Base-by-base conservation (phyloP, 2,329 filamentous ascomycete genomes). In the Penicillium concentricum region DNA sequence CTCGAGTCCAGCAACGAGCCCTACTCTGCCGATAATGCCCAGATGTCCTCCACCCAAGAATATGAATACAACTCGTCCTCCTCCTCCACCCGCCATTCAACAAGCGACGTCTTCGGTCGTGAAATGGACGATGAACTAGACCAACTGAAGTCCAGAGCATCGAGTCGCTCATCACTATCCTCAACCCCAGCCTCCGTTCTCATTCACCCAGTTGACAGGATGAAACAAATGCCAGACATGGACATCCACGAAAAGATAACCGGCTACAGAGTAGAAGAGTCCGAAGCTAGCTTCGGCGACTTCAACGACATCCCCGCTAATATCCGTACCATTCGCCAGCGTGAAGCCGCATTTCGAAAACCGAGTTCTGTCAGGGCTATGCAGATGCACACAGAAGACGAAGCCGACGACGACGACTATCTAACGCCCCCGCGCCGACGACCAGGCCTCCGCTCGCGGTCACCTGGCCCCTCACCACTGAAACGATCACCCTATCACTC, bases 311-410 rank as follows among this genome's bases (percentile, higher is more conserved):
- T 18, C 2, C 54, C 61, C 52, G 35, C 57, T 61, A 51, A 67
- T 58, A 28, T 56, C 60, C 66, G 69, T 7, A 68, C 67, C 2
- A 62, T 74, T 22, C 66, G 72, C 32, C 70, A 72, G 44, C 71
- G 70, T 9, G 68, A 73, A 54, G 69, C 69, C 0, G 72, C 70
- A 0, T 79, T 79, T 56, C 72, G 77, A 35, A 75, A 79, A 57
- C 74, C 76, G 1, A 79, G 76, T 64, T 79, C 77, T 0, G 76
- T 79, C 5, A 65, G 71, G 34, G 76, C 76, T 7, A 72, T 78
- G 65, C 76, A 78, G 61, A 76, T 78, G 75, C 66, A 74, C 43
- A 75, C 72, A 0, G 73, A 74, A 46, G 75, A 77, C 50, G 75
- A 78, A 54, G 71, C 63, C 5, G 70, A 73, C 8, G 72, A 76